A percentile compares a stretch with the other conserved stretches of the same genome.
phyloP scores from a whole-genome alignment of 768 basidiomycete species.

The Asterophora parasitica region DNA sequence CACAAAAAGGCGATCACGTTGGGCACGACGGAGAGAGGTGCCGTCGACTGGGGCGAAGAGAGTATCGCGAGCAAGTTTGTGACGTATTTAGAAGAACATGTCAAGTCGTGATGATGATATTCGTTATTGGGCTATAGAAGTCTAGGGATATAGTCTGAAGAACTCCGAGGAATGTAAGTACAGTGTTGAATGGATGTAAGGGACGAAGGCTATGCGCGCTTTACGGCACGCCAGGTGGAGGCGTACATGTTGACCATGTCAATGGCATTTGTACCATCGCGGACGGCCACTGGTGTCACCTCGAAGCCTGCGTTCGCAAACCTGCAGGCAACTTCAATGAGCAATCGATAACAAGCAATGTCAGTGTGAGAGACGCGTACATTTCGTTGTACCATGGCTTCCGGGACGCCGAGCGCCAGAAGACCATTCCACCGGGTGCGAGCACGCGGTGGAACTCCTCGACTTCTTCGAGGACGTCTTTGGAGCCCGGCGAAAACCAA shows the following conservation, averaged over 20 bases:
- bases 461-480: constrained; percentile 49
- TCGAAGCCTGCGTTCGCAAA: constrained; percentile 52
- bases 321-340: constrained; percentile 19
- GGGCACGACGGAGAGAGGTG: constrained; percentile 73
- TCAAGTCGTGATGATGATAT: constrained; percentile 38
- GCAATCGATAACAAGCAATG: background rate
- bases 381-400: constrained; percentile 61
- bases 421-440: constrained; percentile 53
- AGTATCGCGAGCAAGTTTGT: constrained; percentile 69
- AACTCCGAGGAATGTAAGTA: too few species aligned
- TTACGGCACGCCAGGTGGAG: constrained; percentile 30
- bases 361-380: constrained; percentile 18
- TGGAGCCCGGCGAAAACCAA: constrained; percentile 47
- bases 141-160: too few species aligned
- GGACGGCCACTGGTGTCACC: constrained; percentile 46
- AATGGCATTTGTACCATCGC: constrained; percentile 48
- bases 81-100: constrained; percentile 65
- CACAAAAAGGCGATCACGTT: constrained; percentile 88
- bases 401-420: constrained; percentile 63
- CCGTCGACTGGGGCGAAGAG: constrained; percentile 72
- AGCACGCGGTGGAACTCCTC: constrained; percentile 51
- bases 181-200: too few species aligned
- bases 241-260: constrained; percentile 68
- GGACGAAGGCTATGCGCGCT: constrained; percentile 8
- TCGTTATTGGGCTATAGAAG: background rate